These are phyloP conservation scores for Ophiostoma sp. DNA, from an alignment of 2,329 filamentous ascomycete genomes.

Conservation along the genomic window DNA sequence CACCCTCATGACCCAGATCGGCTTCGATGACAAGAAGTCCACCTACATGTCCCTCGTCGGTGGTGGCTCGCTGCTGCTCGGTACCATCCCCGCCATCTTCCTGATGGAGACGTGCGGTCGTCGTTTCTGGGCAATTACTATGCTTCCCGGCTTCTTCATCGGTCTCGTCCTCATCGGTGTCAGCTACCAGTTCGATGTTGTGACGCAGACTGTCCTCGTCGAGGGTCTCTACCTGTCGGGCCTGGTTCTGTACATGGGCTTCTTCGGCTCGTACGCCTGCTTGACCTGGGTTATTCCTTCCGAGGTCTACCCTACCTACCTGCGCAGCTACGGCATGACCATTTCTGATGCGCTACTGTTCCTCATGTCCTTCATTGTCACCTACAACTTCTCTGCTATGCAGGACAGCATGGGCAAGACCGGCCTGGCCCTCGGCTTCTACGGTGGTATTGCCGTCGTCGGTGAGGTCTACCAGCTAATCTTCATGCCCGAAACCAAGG, in stretches of 20 bases:
- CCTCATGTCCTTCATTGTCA: slow-evolving; percentile 66
- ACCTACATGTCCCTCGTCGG: slow-evolving; percentile 74
- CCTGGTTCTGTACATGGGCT: slow-evolving; percentile 62
- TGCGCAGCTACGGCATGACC: slow-evolving; percentile 68
- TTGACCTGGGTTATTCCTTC: slow-evolving; percentile 62
- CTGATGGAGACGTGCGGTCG: slow-evolving; percentile 68
- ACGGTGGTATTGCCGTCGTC: slow-evolving; percentile 64
- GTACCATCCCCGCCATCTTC: slow-evolving; percentile 62
- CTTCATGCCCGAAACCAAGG: slow-evolving; percentile 66
- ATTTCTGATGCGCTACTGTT: slow-evolving; percentile 63
- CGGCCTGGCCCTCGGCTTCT: slow-evolving; percentile 64
- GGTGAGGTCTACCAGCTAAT: slow-evolving; percentile 68
- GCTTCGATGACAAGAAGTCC: slow-evolving; percentile 55
- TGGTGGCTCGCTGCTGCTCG: slow-evolving; percentile 60
- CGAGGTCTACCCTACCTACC: slow-evolving; percentile 67
- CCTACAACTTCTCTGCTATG: slow-evolving; percentile 70
- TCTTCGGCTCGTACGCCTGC: slow-evolving; percentile 62
- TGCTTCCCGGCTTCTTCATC: slow-evolving; percentile 66
- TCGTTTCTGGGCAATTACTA: slow-evolving; percentile 68
- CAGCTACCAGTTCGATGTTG: slow-evolving; percentile 52
- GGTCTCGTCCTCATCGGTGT: slow-evolving; percentile 61
- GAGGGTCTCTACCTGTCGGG: slow-evolving; percentile 61
- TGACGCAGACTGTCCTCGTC: slow-evolving; percentile 42
- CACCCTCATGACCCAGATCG: slow-evolving; percentile 60
- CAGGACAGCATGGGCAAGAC: slow-evolving; percentile 60